Evolutionary conservation across 495 filamentous ascomycete genomes (phyloP), one percentile per base, ranked within the genome.

Genomic region (Penicillium macrosclerotiorum): DNA sequence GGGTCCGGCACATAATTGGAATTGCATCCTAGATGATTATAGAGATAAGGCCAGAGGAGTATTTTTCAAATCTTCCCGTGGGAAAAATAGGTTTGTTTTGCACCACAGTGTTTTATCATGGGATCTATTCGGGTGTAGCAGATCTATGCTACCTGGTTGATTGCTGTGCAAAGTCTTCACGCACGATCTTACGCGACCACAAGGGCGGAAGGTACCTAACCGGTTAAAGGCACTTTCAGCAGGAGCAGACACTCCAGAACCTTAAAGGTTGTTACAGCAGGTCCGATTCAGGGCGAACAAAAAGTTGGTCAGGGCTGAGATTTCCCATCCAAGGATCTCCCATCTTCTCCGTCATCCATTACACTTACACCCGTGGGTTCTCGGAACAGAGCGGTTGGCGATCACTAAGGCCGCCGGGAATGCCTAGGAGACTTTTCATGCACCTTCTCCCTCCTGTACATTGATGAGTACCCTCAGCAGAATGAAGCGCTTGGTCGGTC

Each of bases 311-410:
- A 42, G 55, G 49, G 49, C 12, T 18, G 48, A 47, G 22, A n/a
- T 30, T 27, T 41, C 38, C 38, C 27, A 41, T 24, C 19, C 8
- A 4, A 30, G n/a, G 24, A 9, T 42, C 42, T 42, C 32, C 39
- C 29, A 32, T 45, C 22, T 14, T 47, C 51, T 32, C 45, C 55
- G 56, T 56, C 59, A 62, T 62, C 52, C 25, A 59, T 59, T 62
- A 59, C 55, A 52, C 51, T 41, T 55, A 55, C 55, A 59, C 33
- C 32, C 40, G 16, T 26, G 6, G 23, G 19, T 29, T 43, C 29
- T 23, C 31, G 33, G 26, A 29, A 25, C 19, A 25, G 33, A 4
- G 14, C 36, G 13, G 35, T 36, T 45, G 32, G 25, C 5, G 17
- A 27, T 14, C 16, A 18, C 5, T 2, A 29, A 31, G n/a, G 17